These are phyloP conservation scores for Coix lacrymajobi DNA, from an alignment of 176 grass and related monocot species.

Conservation along the genomic window DNA sequence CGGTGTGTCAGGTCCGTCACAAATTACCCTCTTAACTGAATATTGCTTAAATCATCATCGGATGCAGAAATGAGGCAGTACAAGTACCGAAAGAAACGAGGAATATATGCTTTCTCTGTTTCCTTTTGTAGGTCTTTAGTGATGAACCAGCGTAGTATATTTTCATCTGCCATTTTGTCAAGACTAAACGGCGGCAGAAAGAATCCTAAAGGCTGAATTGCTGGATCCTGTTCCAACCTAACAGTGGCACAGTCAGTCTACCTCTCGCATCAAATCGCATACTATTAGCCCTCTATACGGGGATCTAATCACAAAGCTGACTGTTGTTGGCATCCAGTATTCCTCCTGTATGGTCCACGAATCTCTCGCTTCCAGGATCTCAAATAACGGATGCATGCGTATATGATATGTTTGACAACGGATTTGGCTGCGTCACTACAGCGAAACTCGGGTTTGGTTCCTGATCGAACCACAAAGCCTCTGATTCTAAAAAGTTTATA, in stretches of 20 bases:
- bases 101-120: neutral
- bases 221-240: conserved; percentile 1
- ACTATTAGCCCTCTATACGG: neutral
- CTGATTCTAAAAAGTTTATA: neutral
- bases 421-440: neutral
- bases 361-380: neutral
- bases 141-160: neutral
- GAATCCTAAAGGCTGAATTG: conserved; percentile 24
- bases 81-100: conserved; percentile 7
- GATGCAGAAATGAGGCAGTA: neutral
- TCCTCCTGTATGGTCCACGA: neutral
- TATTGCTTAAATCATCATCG: neutral
- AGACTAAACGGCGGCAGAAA: neutral
- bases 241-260: neutral
- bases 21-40: neutral
- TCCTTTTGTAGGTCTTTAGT: neutral
- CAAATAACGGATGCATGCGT: neutral
- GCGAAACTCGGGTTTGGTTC: neutral
- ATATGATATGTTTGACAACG: neutral
- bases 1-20: conserved; percentile 16
- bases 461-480: neutral
- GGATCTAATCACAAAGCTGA: neutral
- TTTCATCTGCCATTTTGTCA: neutral
- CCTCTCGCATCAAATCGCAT: neutral
- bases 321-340: neutral